Evolutionary conservation across 208 protist genomes (phyloP).

Genomic region (Angomonas ambiguus): DNA sequence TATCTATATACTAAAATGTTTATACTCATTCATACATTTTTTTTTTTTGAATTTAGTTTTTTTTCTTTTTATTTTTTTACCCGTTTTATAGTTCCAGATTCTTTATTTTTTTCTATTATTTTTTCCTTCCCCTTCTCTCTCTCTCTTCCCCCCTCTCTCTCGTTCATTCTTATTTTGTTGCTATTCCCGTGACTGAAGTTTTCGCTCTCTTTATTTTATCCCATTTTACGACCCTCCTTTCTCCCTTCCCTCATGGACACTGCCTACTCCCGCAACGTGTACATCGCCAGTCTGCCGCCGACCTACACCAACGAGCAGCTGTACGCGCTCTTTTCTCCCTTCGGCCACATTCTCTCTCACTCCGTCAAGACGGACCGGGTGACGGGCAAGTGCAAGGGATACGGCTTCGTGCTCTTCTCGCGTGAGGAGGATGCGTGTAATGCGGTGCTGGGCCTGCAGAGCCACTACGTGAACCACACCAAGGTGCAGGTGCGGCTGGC

Average conservation of each 20-base stretch:
- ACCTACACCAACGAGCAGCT: constrained; percentile 72
- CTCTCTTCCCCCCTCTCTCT: background rate
- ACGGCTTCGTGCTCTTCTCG: constrained; percentile 84
- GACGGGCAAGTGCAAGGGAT: constrained; percentile 68
- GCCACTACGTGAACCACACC: constrained; percentile 52
- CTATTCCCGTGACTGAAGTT: too few relatives aligned
- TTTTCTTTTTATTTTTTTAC: constrained; percentile 4
- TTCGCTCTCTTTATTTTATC: too few relatives aligned
- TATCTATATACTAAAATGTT: background rate
- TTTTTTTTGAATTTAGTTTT: constrained; percentile 10
- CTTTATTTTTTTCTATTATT: constrained; percentile 4
- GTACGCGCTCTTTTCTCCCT: constrained; percentile 58
- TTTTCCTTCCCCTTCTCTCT: constrained; percentile 1
- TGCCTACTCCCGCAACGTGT: constrained; percentile 75
- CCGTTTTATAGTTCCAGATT: background rate
- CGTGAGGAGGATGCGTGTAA: constrained; percentile 49
- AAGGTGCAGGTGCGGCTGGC: constrained; percentile 81
- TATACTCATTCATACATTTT: background rate
- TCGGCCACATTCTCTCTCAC: constrained; percentile 61
- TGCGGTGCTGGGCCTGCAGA: constrained; percentile 62
- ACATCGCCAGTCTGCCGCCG: constrained; percentile 77
- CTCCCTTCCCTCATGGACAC: constrained; percentile 17
- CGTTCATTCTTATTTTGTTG: background rate
- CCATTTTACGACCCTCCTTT: background rate
- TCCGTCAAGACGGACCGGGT: constrained; percentile 62